Base-by-base conservation (phyloP, 345 rosid genomes). In the Limnanthes douglasii region DNA sequence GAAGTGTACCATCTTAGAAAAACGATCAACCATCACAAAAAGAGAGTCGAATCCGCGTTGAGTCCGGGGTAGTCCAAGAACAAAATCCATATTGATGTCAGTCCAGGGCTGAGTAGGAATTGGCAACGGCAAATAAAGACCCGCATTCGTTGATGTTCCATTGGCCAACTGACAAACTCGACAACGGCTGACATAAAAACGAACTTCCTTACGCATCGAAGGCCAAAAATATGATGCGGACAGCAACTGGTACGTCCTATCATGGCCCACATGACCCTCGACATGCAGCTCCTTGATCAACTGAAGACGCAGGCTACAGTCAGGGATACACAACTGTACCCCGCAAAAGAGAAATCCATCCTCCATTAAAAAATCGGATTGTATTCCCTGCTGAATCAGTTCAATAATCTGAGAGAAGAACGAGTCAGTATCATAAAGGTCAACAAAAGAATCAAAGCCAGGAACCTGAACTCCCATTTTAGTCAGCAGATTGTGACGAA, bases 251-350 rank as follows among this genome's bases (percentile, higher is more conserved):
- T 22, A 23, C 1, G 45, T 26, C 4, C 32, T 1, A 4, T 40
- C 45, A 21, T 16, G 45, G 2, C 45, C 45, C 3, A 40, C 32
- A 13, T 40, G 45, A 2, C 45, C 45, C n/a, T 40, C 45, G n/a
- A 22, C 24, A 3, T 40, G 45, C 3, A 40, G 32, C 16, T 40
- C 32, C 0, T 12, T 15, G 1, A 40, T 40, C 1, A 40, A 14
- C 18, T 40, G 0, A 4, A 23, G 1, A 2, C 32, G 32, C 5
- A 40, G 31, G 22, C 21, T 36, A 16, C 41, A 14, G 2, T 18
- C 41, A 0, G 24, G 25, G 10, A 33, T 13, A 33, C 37, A 33
- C 3, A 33, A 14, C 1, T 17, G 1, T 1, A 17, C 1, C 8
- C 9, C 16, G 6, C 37, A 18, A 5, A 34, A 34, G 1, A 33